Conservation (phyloP, 2,329 filamentous ascomycete genomes). For the Fragosphaeria purpurea region DNA sequence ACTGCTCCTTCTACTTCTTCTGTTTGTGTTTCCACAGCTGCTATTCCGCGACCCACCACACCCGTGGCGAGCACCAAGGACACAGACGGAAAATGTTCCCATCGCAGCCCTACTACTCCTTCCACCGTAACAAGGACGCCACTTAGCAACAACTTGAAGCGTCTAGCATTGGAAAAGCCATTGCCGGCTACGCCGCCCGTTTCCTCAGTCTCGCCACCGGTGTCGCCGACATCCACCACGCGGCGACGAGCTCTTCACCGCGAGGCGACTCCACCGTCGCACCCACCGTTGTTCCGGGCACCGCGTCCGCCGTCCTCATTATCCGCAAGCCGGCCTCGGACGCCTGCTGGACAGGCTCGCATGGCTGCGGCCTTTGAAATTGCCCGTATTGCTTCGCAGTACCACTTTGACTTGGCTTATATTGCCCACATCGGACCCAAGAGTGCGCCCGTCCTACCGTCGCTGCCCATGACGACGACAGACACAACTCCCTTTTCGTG, state of each 20-base stretch:
- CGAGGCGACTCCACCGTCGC: slow-evolving; percentile 16
- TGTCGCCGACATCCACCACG: not conserved
- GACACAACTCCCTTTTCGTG: slow-evolving; percentile 1
- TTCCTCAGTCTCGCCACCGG: not conserved
- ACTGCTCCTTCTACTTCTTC: no score
- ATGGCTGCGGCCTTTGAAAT: slow-evolving; percentile 43
- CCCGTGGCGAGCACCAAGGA: no score
- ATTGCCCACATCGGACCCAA: slow-evolving; percentile 49
- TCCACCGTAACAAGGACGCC: not conserved
- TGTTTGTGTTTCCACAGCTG: no score
- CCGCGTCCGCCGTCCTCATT: slow-evolving; percentile 11
- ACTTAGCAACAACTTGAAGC: not conserved
- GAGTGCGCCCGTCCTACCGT: slow-evolving; percentile 12
- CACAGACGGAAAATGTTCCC: not conserved
- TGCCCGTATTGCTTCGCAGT: slow-evolving; percentile 43
- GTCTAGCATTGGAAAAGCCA: slow-evolving; percentile 1
- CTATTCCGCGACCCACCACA: no score
- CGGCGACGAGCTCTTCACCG: not conserved
- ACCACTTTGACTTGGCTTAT: slow-evolving; percentile 49
- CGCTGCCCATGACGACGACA: not conserved
- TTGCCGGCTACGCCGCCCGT: slow-evolving; percentile 2
- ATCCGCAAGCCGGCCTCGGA: slow-evolving; percentile 3
- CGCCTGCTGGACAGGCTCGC: slow-evolving; percentile 35
- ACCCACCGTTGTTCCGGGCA: slow-evolving; percentile 18
- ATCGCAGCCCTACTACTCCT: not conserved